These are phyloP conservation scores for Acacia concinna DNA, from an alignment of 331 rosid genomes.

Conservation along the genomic window DNA sequence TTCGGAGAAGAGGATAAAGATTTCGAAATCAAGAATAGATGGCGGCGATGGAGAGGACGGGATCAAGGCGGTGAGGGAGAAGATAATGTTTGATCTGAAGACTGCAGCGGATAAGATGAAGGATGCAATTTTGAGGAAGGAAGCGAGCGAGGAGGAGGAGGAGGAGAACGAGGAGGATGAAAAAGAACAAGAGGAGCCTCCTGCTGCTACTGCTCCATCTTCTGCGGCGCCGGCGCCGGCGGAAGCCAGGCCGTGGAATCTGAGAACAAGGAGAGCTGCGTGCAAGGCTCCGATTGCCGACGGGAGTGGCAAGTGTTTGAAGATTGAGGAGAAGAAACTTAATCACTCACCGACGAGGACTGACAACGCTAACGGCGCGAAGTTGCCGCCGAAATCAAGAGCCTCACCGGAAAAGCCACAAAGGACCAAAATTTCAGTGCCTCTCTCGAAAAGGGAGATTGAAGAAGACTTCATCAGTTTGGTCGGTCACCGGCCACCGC, in stretches of 20 bases:
- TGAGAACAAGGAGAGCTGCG: slow-evolving; percentile 71
- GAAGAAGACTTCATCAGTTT: slow-evolving; percentile 75
- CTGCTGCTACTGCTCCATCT: neutral
- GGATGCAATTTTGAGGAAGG: slow-evolving; percentile 58
- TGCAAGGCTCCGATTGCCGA: slow-evolving; percentile 54
- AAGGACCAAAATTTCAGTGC: slow-evolving; percentile 51
- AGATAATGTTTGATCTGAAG: slow-evolving; percentile 67
- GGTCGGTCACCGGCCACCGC: slow-evolving; percentile 65
- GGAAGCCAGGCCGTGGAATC: slow-evolving; percentile 73
- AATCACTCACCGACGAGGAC: slow-evolving; percentile 48
- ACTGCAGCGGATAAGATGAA: slow-evolving; percentile 63
- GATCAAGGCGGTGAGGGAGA: slow-evolving; percentile 75
- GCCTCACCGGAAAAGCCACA: slow-evolving; percentile 42
- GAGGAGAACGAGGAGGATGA: slow-evolving; percentile 24
- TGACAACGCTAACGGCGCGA: slow-evolving; percentile 34
- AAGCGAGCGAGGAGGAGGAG: slow-evolving; percentile 27
- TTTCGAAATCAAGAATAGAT: slow-evolving; percentile 40
- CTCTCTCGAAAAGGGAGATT: slow-evolving; percentile 70
- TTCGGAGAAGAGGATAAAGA: slow-evolving; percentile 38
- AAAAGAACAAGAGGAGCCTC: slow-evolving; percentile 13
- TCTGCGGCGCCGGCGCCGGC: slow-evolving; percentile 22
- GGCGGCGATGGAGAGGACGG: slow-evolving; percentile 51
- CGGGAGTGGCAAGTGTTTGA: slow-evolving; percentile 46
- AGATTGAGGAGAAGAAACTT: slow-evolving; percentile 60
- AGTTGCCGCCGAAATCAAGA: slow-evolving; percentile 45